phyloP scores from a whole-genome alignment of 441 rosid species.

The Gossypium trilobum region DNA sequence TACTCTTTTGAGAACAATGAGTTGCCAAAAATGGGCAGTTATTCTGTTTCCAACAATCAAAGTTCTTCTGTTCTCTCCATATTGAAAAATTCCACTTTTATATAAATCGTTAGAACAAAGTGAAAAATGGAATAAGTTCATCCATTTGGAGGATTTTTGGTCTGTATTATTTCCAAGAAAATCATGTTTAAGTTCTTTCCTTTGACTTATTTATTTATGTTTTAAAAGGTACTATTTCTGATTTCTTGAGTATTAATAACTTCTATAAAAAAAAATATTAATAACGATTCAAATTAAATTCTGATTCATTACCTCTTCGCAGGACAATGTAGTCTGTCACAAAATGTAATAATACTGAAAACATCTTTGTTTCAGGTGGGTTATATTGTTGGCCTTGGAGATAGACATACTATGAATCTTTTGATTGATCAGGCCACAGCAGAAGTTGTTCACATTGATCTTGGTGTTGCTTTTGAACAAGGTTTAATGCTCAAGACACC shows the following conservation, averaged over 20 bases:
- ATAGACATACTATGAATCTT: slow-evolving; percentile 89
- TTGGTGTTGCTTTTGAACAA: slow-evolving; percentile 98
- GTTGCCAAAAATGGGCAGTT: not conserved
- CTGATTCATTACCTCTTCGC: not conserved
- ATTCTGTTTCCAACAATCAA: not conserved
- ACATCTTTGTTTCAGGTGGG: slow-evolving; percentile 59
- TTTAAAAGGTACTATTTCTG: not conserved
- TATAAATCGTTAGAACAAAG: not conserved
- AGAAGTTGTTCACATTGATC: slow-evolving; percentile 98
- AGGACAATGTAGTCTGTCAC: slow-evolving; percentile 1
- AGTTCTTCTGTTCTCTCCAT: not conserved
- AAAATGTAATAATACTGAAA: slow-evolving; percentile 2
- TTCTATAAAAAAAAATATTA: not conserved
- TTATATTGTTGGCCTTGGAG: slow-evolving; percentile 96
- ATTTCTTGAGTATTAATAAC: not conserved
- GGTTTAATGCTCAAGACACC: slow-evolving; percentile 98
- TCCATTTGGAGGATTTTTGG: not conserved
- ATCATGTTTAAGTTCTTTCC: not conserved
- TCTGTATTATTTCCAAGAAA: not conserved
- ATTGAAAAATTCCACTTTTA: not conserved
- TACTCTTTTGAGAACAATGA: not conserved
- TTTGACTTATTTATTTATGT: not conserved
- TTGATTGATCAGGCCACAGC: slow-evolving; percentile 92
- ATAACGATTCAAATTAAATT: not conserved
- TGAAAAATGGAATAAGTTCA: not conserved